A percentile compares a stretch with the other conserved stretches of the same genome.
These are phyloP conservation scores for Hypoxylon sp. DNA, from an alignment of 2,329 filamentous ascomycete genomes.

Conservation along the genomic window DNA sequence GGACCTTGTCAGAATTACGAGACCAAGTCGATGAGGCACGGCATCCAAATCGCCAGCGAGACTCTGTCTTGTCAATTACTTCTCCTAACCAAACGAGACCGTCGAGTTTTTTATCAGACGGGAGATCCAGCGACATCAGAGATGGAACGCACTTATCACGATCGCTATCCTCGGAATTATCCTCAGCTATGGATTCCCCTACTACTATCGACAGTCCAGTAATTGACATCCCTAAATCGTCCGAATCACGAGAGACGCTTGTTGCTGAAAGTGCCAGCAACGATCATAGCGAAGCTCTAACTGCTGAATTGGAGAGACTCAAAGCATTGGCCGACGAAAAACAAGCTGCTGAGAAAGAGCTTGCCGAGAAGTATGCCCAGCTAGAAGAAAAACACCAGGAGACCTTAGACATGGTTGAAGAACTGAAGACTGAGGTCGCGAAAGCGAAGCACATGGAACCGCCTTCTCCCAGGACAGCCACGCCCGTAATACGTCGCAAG, in stretches of 20 bases:
- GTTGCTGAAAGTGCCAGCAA: conserved; percentile 55
- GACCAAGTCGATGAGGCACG: conserved; percentile 85
- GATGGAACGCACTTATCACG: conserved; percentile 79
- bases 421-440: conserved; percentile 88
- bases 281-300: conserved; percentile 63
- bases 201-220: conserved; percentile 75
- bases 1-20: conserved; percentile 85
- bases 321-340: conserved; percentile 81
- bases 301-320: conserved; percentile 79
- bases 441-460: conserved; percentile 77
- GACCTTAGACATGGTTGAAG: conserved; percentile 87
- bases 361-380: conserved; percentile 84
- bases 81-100: conserved; percentile 71
- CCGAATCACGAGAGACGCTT: conserved; percentile 57
- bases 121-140: conserved; percentile 78
- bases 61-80: conserved; percentile 69
- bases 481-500: conserved; percentile 90
- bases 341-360: conserved; percentile 78
- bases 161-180: conserved; percentile 94
- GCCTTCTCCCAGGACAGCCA: conserved; percentile 74
- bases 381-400: conserved; percentile 86
- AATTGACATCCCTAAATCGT: conserved; percentile 67
- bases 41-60: conserved; percentile 69
- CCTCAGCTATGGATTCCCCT: conserved; percentile 84
- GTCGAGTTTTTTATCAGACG: conserved; percentile 87